Base-by-base conservation (phyloP, 2,329 filamentous ascomycete species). In the Didymella pomorum region DNA sequence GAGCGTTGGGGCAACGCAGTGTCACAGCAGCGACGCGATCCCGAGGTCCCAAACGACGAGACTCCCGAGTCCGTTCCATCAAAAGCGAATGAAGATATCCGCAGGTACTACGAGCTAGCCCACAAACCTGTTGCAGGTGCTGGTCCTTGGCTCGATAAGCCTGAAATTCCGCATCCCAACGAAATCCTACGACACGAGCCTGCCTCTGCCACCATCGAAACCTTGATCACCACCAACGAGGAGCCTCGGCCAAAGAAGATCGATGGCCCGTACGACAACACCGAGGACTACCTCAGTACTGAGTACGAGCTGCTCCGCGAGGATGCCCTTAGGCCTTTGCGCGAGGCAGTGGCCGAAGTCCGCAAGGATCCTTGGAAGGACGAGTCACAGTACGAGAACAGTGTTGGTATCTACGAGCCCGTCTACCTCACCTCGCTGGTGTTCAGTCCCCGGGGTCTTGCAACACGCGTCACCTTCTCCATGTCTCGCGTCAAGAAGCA, bases 221-320 rank as follows among this genome's bases (percentile, higher is more conserved):
- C n/a, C 4, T 65, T 75, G 9, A 60, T 75, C 26, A 61, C 70
- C n/a, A 29, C 68, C 4, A 49, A 60, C 4, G 60, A 69, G 9
- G 55, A 56, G 5, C 58, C 71, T 7, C 69, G 63, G 4, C 69
- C 69, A 11, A 71, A 78, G 72, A 67, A 65, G 60, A 52, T 71
- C 7, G 56, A 83, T 0, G 80, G 81, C 0, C 79, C 87, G 0
- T 94, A 88, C 81, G 62, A 76, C 0, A 86, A 81, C 4, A 88
- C 85, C 44, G 81, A 86, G 1, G 80, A 82, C 0, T 97, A 96
- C 57, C 79, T 97, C 0, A 80, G 86, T 29, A 84, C 86, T 0
- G 91, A 96, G 48, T 96, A 95, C 70, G 81, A 86, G 3, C 83
- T 97, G 1, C 81, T 92, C 8, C 84, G 93, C 2, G 90, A 92